Percentiles rank a stretch among this genome's conserved stretches.
Evolutionary conservation across 352 stramenopile species (phyloP).

Genomic region (Pythium vanterpoolii): DNA sequence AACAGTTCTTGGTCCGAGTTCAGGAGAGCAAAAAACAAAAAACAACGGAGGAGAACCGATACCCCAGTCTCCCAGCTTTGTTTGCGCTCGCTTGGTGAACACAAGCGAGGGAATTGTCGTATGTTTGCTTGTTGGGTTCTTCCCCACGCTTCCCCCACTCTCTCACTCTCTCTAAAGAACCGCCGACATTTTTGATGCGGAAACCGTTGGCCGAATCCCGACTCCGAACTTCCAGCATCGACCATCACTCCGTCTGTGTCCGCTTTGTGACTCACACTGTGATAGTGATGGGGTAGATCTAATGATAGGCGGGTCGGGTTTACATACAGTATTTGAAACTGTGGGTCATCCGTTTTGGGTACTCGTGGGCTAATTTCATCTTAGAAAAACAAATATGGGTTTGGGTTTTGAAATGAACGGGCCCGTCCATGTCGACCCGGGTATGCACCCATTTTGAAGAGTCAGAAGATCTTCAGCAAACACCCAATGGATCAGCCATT

Average conservation of each 20-base stretch:
- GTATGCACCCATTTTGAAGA: neutral
- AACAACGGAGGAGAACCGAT: conserved; percentile 1
- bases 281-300: neutral
- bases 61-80: neutral
- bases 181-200: neutral
- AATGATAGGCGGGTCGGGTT: neutral
- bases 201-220: neutral
- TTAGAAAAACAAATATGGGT: neutral
- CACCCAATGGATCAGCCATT: neutral
- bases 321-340: neutral
- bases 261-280: neutral
- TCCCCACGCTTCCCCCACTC: too few relatives aligned
- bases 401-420: neutral
- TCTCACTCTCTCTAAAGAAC: too few relatives aligned
- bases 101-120: too few relatives aligned
- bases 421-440: neutral
- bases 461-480: conserved; percentile 10
- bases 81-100: too few relatives aligned
- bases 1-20: neutral
- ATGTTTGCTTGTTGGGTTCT: neutral
- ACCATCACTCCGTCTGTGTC: neutral
- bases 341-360: neutral
- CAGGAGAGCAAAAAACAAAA: conserved; percentile 1
- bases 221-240: neutral
- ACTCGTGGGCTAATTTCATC: neutral